phyloP scores from a whole-genome alignment of 2,329 filamentous ascomycete species.

The Fusarium tjaetaba region DNA sequence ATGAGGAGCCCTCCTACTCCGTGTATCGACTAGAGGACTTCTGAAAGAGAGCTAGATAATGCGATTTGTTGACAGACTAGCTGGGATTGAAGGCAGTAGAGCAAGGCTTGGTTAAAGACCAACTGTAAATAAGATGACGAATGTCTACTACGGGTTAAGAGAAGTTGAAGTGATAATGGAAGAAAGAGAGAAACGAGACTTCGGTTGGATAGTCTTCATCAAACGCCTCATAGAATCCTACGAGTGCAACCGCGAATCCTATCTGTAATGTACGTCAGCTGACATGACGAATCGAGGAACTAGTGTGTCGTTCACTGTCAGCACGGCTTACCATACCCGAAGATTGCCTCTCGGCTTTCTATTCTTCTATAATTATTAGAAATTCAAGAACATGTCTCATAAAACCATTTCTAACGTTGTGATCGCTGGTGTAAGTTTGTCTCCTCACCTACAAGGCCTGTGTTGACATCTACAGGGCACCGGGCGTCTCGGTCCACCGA shows the following conservation, averaged over 20 bases:
- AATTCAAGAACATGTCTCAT: not conserved
- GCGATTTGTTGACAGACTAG: fast-evolving
- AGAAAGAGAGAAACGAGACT: too few species aligned
- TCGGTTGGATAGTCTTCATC: fast-evolving
- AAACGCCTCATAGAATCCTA: not conserved
- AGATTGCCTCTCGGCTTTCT: fast-evolving
- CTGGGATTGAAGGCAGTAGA: not conserved
- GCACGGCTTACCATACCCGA: fast-evolving
- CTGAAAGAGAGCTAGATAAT: not conserved
- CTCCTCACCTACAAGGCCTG: fast-evolving
- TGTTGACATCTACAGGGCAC: not conserved
- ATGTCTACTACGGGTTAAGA: not conserved
- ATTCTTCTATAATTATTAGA: fast-evolving
- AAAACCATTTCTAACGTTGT: not conserved
- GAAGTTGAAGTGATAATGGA: too few species aligned
- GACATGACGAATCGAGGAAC: fast-evolving
- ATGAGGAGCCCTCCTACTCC: not conserved
- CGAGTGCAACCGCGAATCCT: fast-evolving
- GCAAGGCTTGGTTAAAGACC: fast-evolving
- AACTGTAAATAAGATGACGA: not conserved
- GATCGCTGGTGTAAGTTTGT: not conserved
- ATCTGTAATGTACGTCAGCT: not conserved
- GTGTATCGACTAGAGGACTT: not conserved
- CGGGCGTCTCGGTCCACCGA: conserved; percentile 1
- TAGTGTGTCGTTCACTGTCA: not conserved